Evolutionary conservation across 2,329 filamentous ascomycete species (phyloP).

Genomic region (Colletotrichum tamarilloi): DNA sequence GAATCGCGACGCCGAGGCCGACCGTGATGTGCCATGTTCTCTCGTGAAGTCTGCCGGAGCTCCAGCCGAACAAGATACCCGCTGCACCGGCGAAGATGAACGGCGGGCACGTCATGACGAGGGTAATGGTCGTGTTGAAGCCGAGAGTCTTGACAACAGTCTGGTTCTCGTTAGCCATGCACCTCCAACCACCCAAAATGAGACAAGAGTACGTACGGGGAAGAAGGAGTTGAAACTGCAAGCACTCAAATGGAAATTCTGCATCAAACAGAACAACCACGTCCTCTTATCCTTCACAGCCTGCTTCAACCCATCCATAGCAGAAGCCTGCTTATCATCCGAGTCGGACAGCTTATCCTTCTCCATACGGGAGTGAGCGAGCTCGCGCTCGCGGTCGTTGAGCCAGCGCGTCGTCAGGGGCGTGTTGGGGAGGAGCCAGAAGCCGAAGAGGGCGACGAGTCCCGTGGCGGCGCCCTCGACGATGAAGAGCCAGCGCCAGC

Average conservation of each 20-base stretch:
- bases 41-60: constrained; percentile 59
- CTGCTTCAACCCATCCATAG: constrained; percentile 60
- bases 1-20: constrained; percentile 52
- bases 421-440: constrained; percentile 62
- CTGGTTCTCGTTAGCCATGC: not conserved
- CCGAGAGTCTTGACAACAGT: constrained; percentile 60
- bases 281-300: constrained; percentile 61
- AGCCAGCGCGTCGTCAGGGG: constrained; percentile 56
- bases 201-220: constrained; percentile 41
- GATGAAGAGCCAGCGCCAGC: constrained; percentile 73
- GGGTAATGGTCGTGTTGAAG: constrained; percentile 60
- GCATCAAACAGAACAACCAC: constrained; percentile 66
- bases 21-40: constrained; percentile 61
- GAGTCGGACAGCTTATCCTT: constrained; percentile 62
- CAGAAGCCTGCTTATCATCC: constrained; percentile 48
- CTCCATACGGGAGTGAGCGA: constrained; percentile 60
- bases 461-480: constrained; percentile 71
- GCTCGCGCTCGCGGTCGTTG: constrained; percentile 56
- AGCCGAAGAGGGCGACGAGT: constrained; percentile 68
- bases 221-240: constrained; percentile 60
- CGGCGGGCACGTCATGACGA: constrained; percentile 64
- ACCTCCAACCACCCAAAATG: not conserved
- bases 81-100: constrained; percentile 60
- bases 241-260: constrained; percentile 65
- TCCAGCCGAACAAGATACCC: constrained; percentile 60